These are phyloP conservation scores for Mucor racemosus DNA, from an alignment of 371 early-diverging fungal genomes.

Conservation along the genomic window DNA sequence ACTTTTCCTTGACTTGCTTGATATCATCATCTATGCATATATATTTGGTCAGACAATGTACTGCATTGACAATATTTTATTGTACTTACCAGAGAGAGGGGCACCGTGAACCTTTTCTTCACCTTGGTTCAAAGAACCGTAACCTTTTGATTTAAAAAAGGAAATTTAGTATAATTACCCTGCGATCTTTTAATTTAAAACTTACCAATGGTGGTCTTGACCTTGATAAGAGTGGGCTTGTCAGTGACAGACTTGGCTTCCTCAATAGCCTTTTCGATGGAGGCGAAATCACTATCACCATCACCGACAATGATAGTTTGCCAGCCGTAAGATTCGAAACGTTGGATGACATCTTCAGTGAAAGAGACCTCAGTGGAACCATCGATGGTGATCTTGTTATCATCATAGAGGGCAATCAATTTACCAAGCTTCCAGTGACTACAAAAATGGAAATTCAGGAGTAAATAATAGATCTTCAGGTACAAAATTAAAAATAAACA, in stretches of 20 bases:
- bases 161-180: neutral
- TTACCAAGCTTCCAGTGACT: conserved; percentile 96
- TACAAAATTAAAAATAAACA: neutral
- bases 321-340: conserved; percentile 97
- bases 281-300: conserved; percentile 82
- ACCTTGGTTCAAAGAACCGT: conserved; percentile 88
- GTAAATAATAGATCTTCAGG: conserved; percentile 2
- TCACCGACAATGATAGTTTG: conserved; percentile 82
- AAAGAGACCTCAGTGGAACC: conserved; percentile 89
- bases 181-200: neutral
- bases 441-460: conserved; percentile 15
- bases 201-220: conserved; percentile 80
- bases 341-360: conserved; percentile 92
- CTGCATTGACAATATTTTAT: neutral
- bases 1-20: conserved; percentile 81
- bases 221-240: conserved; percentile 89
- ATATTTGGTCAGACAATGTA: neutral
- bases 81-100: conserved; percentile 73
- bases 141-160: conserved; percentile 46
- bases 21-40: conserved; percentile 79
- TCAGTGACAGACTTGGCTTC: conserved; percentile 82
- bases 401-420: conserved; percentile 97
- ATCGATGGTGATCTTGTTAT: conserved; percentile 97
- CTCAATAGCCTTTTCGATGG: conserved; percentile 77
- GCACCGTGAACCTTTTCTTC: conserved; percentile 91